Conservation (phyloP, 1,284 basidiomycete species). For the Testicularia cyperi region DNA sequence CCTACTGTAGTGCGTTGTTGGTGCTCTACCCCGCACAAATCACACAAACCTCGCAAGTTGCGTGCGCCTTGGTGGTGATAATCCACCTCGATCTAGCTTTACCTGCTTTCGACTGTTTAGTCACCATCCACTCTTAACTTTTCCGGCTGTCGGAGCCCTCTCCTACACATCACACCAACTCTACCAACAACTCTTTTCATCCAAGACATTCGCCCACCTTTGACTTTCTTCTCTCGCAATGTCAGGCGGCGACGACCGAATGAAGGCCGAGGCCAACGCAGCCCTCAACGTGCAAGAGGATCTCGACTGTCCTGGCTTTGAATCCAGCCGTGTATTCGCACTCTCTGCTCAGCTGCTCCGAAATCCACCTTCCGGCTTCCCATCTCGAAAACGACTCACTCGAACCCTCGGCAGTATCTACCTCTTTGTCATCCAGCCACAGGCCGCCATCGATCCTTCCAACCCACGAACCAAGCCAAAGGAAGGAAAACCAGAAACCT, state of each 20-base stretch:
- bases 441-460: constrained; percentile 36
- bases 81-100: no score
- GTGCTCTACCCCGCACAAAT: no score
- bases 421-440: constrained; percentile 53
- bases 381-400: constrained; percentile 41
- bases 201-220: no score
- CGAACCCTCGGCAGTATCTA: constrained; percentile 49
- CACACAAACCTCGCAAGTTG: no score
- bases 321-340: constrained; percentile 51
- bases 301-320: constrained; percentile 47
- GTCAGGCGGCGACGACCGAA: constrained; percentile 11
- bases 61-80: no score
- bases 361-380: constrained; percentile 41
- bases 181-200: no score
- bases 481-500: constrained; percentile 16
- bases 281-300: constrained; percentile 38
- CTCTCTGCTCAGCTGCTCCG: constrained; percentile 42
- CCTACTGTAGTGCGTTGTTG: no score
- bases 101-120: no score
- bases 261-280: constrained; percentile 39
- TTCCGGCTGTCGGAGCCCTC: no score
- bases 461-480: constrained; percentile 50
- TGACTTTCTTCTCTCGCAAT: no score
- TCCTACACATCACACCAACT: neutral
- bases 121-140: no score